Evolutionary conservation across 2,329 filamentous ascomycete genomes (phyloP).

Genomic region (Trichoderma oligosporum): DNA sequence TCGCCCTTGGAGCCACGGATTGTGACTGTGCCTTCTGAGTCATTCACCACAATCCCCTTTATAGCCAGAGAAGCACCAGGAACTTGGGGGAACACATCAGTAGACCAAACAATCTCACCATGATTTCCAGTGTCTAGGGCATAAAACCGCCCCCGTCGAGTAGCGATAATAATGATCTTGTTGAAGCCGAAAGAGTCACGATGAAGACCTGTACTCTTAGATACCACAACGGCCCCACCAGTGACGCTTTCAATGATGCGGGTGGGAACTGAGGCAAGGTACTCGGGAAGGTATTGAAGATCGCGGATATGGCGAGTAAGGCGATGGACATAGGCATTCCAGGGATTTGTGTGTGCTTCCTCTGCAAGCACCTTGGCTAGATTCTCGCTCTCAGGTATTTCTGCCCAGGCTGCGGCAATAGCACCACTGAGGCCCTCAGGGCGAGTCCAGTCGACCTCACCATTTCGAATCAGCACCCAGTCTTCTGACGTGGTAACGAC

Average conservation of each 20-base stretch:
- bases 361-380: constrained; percentile 78
- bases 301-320: constrained; percentile 78
- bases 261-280: constrained; percentile 64
- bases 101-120: constrained; percentile 73
- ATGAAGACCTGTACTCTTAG: constrained; percentile 44
- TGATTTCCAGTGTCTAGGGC: constrained; percentile 73
- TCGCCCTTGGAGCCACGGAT: constrained; percentile 60
- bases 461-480: constrained; percentile 82
- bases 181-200: constrained; percentile 83
- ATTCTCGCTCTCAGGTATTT: constrained; percentile 67
- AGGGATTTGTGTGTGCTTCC: constrained; percentile 77
- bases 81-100: constrained; percentile 57
- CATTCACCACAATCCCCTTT: constrained; percentile 62
- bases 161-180: constrained; percentile 78
- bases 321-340: constrained; percentile 83
- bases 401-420: constrained; percentile 76
- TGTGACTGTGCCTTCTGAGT: constrained; percentile 52
- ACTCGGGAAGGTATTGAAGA: constrained; percentile 70
- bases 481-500: constrained; percentile 64
- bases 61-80: constrained; percentile 57
- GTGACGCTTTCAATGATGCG: constrained; percentile 64
- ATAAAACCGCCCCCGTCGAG: constrained; percentile 72
- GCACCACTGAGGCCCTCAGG: constrained; percentile 77
- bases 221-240: constrained; percentile 48
- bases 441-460: constrained; percentile 73